phyloP scores from a whole-genome alignment of 345 rosid genomes.

The Combretum micranthum region DNA sequence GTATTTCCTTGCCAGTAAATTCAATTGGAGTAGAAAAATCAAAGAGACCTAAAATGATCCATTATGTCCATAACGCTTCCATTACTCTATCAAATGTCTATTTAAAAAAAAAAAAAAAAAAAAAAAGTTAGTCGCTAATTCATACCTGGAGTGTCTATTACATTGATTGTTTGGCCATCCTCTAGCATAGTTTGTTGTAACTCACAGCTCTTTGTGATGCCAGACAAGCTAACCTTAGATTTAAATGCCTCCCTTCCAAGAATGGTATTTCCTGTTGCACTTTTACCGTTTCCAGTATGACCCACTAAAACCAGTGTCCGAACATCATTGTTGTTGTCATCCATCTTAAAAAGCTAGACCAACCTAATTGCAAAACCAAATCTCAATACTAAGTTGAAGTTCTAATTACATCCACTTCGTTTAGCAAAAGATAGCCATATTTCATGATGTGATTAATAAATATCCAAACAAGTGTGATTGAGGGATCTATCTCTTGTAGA shows the following conservation, averaged over 20 bases:
- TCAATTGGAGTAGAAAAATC: slow-evolving; percentile 57
- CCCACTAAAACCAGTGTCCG: slow-evolving; percentile 80
- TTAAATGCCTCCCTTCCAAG: slow-evolving; percentile 63
- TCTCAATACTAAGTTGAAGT: too few relatives aligned
- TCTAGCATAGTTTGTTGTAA: slow-evolving; percentile 38
- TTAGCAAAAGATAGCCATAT: too few relatives aligned
- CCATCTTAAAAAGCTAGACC: slow-evolving; percentile 29
- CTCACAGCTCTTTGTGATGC: slow-evolving; percentile 66
- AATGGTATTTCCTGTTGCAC: slow-evolving; percentile 87
- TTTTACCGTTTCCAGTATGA: slow-evolving; percentile 86
- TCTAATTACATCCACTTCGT: too few relatives aligned
- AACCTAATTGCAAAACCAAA: too few relatives aligned
- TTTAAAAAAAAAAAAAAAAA: neutral
- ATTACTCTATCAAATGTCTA: neutral
- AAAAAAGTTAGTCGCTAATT: neutral
- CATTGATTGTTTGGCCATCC: slow-evolving; percentile 71
- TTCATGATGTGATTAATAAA: too few relatives aligned
- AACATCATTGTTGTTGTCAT: slow-evolving; percentile 47
- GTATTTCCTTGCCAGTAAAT: slow-evolving; percentile 73
- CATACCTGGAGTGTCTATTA: slow-evolving; percentile 88
- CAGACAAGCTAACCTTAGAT: slow-evolving; percentile 59
- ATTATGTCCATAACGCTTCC: neutral
- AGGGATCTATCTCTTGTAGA: too few relatives aligned
- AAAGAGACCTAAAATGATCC: slow-evolving; percentile 54
- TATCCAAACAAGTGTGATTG: too few relatives aligned